Base-by-base conservation (phyloP, 2,329 filamentous ascomycete species). In the Phaeoacremonium minimum region DNA sequence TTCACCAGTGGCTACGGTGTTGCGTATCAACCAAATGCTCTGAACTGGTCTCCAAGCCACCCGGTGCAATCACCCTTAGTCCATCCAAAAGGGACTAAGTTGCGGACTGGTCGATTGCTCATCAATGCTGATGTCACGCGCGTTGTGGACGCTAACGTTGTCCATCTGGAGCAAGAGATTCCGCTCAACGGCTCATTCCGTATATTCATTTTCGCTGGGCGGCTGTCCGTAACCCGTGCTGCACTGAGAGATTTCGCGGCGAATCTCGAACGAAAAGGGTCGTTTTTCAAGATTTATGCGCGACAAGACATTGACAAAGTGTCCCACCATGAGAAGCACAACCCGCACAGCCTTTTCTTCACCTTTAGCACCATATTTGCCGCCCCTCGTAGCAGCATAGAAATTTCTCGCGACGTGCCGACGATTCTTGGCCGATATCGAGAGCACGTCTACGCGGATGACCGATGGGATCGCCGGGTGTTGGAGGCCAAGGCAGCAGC, bases 1-100 rank as follows among this genome's bases (percentile, higher is more conserved):
- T 95, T 95, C 61, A 95, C 89, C 9, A 89, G 85, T 46, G 90
- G 90, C 40, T 95, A 95, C 57, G 90, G 90, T 42, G 88, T 95
- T 15, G 83, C 81, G 18, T 95, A 95, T 66, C 75, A 82, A 46
- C 73, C 85, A 36, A 96, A 95, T 61, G 63, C 76, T 18, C 73
- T 95, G 61, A 95, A 95, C 65, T 95, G 88, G 87, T 85, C 83
- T 8, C 60, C 77, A 1, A 66, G 67, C 4, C 89, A 95, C 61
- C 71, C 79, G 1, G 86, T 83, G 12, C 72, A 84, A 51, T 87
- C 85, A 14, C 62, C 73, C 9, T 64, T 88, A 39, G 83, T 93
- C 55, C 73, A 86, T 40, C 76, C 83, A 3, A 61, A 74, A 28
- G 71, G 77, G 19, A 79, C 74, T 20, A 85, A 77, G 42, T 70